Conservation (phyloP, 1,139 yeast genomes). For the Pichia sp. region DNA sequence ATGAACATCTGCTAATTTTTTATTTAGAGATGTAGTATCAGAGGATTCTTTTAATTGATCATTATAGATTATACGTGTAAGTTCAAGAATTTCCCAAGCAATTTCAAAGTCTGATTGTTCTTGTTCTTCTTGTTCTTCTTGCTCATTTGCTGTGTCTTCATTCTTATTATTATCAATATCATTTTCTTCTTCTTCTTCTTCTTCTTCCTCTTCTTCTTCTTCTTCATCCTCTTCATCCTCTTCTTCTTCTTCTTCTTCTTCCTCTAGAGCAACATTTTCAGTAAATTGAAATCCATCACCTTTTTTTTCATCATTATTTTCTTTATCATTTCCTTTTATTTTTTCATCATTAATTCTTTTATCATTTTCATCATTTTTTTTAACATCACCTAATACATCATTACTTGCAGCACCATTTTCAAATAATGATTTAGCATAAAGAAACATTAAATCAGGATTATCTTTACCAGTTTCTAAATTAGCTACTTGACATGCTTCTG, state of each 20-base stretch:
- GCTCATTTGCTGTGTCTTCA: slow-evolving; percentile 21
- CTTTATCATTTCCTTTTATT: slow-evolving; percentile 15
- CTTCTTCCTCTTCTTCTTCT: slow-evolving; percentile 33
- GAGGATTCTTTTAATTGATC: slow-evolving; percentile 29
- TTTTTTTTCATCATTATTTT: slow-evolving; percentile 17
- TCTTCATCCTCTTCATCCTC: slow-evolving; percentile 44
- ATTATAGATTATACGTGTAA: slow-evolving; percentile 56
- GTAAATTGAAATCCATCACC: slow-evolving; percentile 15
- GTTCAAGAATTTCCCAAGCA: slow-evolving; percentile 83
- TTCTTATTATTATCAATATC: slow-evolving; percentile 27
- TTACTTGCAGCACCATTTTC: slow-evolving; percentile 69
- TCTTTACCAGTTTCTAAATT: slow-evolving; percentile 49
- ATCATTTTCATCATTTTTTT: slow-evolving; percentile 20
- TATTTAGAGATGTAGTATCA: slow-evolving; percentile 21
- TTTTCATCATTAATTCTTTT: slow-evolving; percentile 1
- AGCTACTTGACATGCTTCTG: slow-evolving; percentile 62
- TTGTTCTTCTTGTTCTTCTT: slow-evolving; percentile 34
- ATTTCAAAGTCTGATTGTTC: slow-evolving; percentile 72
- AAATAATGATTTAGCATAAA: slow-evolving; percentile 78
- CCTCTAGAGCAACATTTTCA: slow-evolving; percentile 8
- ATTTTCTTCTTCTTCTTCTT: slow-evolving; percentile 31
- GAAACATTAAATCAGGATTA: slow-evolving; percentile 63
- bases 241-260: slow-evolving; percentile 19
- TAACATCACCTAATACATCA: slow-evolving; percentile 59
- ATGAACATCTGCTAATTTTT: slow-evolving; percentile 58